Percentiles rank a stretch among this genome's conserved stretches.
These are phyloP conservation scores for Bipolaris sorokiniana DNA, from an alignment of 2,329 filamentous ascomycete genomes.

Conservation along the genomic window DNA sequence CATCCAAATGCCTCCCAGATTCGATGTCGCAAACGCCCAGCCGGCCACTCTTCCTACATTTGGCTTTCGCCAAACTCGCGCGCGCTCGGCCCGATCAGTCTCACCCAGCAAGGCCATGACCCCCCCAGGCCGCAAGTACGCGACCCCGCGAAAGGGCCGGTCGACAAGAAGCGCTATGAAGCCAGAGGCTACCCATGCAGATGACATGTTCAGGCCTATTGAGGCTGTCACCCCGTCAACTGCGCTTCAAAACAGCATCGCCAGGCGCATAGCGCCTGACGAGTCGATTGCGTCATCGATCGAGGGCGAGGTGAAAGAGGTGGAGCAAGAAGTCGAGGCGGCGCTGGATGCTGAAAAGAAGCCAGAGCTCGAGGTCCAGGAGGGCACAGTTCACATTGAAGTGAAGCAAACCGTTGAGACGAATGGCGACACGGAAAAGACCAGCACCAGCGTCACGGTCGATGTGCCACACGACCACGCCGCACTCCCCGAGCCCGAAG, in stretches of 20 bases:
- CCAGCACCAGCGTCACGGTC: conserved; percentile 74
- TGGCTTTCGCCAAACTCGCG: conserved; percentile 50
- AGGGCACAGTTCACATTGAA: conserved; percentile 69
- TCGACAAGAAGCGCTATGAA: conserved; percentile 50
- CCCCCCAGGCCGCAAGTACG: conserved; percentile 54
- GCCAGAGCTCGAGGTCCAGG: conserved; percentile 25
- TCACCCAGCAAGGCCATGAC: conserved; percentile 61
- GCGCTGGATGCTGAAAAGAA: conserved; percentile 15
- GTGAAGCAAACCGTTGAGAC: conserved; percentile 69
- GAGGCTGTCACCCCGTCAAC: conserved; percentile 56
- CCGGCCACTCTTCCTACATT: conserved; percentile 20
- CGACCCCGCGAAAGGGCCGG: conserved; percentile 62
- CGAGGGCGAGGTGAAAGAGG: conserved; percentile 49
- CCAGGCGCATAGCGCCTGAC: conserved; percentile 36
- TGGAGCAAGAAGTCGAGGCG: conserved; percentile 3
- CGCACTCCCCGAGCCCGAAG: conserved; percentile 75
- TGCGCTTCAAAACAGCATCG: conserved; percentile 46
- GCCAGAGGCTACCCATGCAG: conserved; percentile 36
- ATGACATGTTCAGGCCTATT: conserved; percentile 50
- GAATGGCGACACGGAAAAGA: conserved; percentile 67
- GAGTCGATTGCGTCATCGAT: conserved; percentile 49
- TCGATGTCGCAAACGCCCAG: conserved; percentile 61
- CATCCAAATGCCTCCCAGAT: conserved; percentile 83
- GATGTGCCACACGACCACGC: conserved; percentile 72
- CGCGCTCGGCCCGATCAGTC: conserved; percentile 64